Base-by-base conservation (phyloP, 345 rosid species). In the Conringia planisiliqua region DNA sequence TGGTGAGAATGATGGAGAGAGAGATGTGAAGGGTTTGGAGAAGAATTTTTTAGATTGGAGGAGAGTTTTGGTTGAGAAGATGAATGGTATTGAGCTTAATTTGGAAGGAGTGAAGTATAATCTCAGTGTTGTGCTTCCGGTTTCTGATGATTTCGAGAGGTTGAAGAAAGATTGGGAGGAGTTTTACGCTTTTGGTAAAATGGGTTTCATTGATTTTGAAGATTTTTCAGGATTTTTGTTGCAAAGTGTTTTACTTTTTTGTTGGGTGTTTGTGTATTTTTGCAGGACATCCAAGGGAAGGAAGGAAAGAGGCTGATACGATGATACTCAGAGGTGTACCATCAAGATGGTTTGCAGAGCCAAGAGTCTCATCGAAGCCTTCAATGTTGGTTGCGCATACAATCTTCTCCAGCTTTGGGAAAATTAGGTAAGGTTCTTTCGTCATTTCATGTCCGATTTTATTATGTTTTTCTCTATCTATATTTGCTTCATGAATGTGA, bases 291-390 rank as follows among this genome's bases (percentile, higher is more conserved):
- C 63, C 82, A 22, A 86, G 90, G 66, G 90, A 88, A 20, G 87
- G 81, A 66, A 86, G 79, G 75, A 82, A 80, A 50, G 97, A 87
- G 67, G 89, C 93, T 12, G 96, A 94, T 76, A 88, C 98, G 5
- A 83, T 94, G 29, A 66, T 91, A 36, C 40, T 94, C 22, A 85
- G 86, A 73, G 91, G 95, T 54, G 82, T 87, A 55, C 98, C 97
- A 2, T 94, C 97, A 1, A 81, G 98, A 80, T 91, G 98, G 98
- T 90, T 94, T 42, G 91, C 97, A 0, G 97, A 94, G 88, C 91
- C 97, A 1, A 85, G 93, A 56, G 98, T 94, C 26, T 94, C 98
- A 1, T 94, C 96, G 0, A 94, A 94, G 83, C 97, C 97, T 62
- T 94, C 98, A 0, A 82, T 87, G 92, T 71, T 91, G 85, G 95